Percentiles rank a stretch among this genome's conserved stretches.
Conservation (phyloP, 306 rosid species). For the Astragalus membranaceus region DNA sequence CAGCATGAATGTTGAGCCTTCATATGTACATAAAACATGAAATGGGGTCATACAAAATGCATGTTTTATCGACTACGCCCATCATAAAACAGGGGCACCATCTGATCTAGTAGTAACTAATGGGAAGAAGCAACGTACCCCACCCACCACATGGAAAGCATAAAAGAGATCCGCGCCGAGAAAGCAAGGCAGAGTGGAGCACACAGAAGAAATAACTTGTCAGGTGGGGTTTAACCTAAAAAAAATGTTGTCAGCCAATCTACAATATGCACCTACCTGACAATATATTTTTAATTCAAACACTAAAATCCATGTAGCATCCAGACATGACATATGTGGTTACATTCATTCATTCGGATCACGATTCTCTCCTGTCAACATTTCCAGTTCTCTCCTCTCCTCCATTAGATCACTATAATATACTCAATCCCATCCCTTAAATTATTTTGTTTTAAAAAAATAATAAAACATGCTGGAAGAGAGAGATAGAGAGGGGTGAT, state of each 20-base stretch:
- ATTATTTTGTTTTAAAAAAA: no score
- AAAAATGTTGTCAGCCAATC: no score
- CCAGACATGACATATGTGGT: no score
- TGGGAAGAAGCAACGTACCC: conserved; percentile 25
- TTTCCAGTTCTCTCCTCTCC: no score
- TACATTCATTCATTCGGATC: no score
- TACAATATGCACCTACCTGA: no score
- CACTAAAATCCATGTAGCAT: not conserved
- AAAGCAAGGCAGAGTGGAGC: conserved; percentile 11
- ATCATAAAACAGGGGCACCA: not conserved
- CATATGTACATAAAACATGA: not conserved
- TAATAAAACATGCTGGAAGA: no score
- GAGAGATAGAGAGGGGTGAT: no score
- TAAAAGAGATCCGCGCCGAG: not conserved
- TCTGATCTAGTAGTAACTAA: not conserved
- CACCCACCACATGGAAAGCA: conserved; percentile 41
- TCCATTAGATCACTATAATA: no score
- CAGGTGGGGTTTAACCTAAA: conserved; percentile 11
- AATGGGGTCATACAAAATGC: not conserved
- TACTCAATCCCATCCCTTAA: no score
- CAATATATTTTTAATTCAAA: not conserved
- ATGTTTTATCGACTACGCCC: not conserved
- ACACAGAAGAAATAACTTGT: conserved; percentile 17
- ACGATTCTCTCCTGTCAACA: no score
- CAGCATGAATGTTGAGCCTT: not conserved